Base-by-base conservation (phyloP, 495 filamentous ascomycete species). In the Lasiosphaeriaceae sp. region DNA sequence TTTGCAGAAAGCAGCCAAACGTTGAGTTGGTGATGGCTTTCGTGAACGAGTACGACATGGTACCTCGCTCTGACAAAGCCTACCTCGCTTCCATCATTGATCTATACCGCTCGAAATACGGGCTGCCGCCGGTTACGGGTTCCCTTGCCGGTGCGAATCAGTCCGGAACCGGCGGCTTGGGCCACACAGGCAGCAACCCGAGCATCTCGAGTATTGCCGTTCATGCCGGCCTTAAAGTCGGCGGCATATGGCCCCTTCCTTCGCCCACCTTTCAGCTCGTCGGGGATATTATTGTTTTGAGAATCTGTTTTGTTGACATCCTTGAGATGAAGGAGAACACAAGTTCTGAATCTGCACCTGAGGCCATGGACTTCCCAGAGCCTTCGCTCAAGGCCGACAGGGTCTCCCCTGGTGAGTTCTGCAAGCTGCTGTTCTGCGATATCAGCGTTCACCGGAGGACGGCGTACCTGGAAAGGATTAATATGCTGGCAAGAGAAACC, bases 1-100 rank as follows among this genome's bases (percentile, higher is more conserved):
- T 55, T 26, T 47, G 53, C 45, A 47, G 6, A 17, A 14, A 7
- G 19, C 53, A 35, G 17, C 45, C 45, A 11, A 55, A 48, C 31
- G 19, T 49, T 16, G 44, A 26, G 2, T 44, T 37, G 1, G 19
- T 23, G 29, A 44, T 55, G 8, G 14, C 43, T 11, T 34, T 55
- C 23, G 26, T 55, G 14, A 55, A 55, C 45, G 53, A 55, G 16
- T 55, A 49, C 45, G 53, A 55, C 53, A 55, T 55, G 53, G 17
- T 55, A 17, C 14, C 53, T 6, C 53, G 53, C 21, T 44, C 53
- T 12, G 53, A 55, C 45, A 29, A 45, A 2, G 1, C 31, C 9
- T 55, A 55, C 31, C 24, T 55, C 31, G 44, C 44, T 24, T 55
- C 45, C 12, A 26, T 55, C 31, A 19, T 55, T 19, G 53, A 55